Conservation (phyloP, 768 basidiomycete genomes). For the Collybia sp. region DNA sequence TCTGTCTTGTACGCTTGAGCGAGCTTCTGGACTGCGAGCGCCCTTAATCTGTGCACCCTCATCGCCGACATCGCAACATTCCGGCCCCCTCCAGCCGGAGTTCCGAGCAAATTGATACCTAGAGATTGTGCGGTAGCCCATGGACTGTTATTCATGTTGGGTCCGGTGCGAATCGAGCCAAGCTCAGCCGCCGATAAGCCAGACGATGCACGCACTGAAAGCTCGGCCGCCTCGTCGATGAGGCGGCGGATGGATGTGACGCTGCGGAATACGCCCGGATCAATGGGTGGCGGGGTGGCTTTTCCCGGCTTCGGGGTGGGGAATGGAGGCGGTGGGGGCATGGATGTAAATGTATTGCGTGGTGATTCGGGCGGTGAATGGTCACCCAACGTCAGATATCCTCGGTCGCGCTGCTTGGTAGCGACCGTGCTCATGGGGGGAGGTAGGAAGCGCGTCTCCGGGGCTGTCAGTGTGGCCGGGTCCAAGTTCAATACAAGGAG, state of each 20-base stretch:
- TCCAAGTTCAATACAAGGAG: slow-evolving; percentile 75
- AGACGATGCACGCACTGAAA: slow-evolving; percentile 83
- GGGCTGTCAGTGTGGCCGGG: slow-evolving; percentile 52
- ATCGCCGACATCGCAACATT: slow-evolving; percentile 82
- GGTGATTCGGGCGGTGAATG: slow-evolving; percentile 44
- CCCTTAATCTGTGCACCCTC: slow-evolving; percentile 75
- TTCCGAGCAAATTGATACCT: slow-evolving; percentile 56
- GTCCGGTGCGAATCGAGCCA: slow-evolving; percentile 52
- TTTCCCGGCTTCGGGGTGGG: slow-evolving; percentile 58
- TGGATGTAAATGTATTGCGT: slow-evolving; percentile 25
- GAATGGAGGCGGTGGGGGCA: slow-evolving; percentile 40
- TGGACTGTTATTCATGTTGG: slow-evolving; percentile 36
- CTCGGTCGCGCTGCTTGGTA: slow-evolving; percentile 40
- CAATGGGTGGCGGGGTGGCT: slow-evolving; percentile 80
- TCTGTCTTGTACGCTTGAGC: slow-evolving; percentile 83
- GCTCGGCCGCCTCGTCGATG: slow-evolving; percentile 86
- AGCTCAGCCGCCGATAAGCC: slow-evolving; percentile 75
- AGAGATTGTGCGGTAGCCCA: slow-evolving; percentile 64
- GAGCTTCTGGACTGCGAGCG: slow-evolving; percentile 81
- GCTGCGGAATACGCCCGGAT: slow-evolving; percentile 81
- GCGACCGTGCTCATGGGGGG: slow-evolving; percentile 22
- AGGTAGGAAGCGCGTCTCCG: slow-evolving; percentile 37
- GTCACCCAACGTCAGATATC: slow-evolving; percentile 36
- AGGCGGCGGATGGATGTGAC: slow-evolving; percentile 72
- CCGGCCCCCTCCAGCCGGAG: slow-evolving; percentile 50